Evolutionary conservation across 257 asterid species (phyloP).

Genomic region (Sherardia arvensis): DNA sequence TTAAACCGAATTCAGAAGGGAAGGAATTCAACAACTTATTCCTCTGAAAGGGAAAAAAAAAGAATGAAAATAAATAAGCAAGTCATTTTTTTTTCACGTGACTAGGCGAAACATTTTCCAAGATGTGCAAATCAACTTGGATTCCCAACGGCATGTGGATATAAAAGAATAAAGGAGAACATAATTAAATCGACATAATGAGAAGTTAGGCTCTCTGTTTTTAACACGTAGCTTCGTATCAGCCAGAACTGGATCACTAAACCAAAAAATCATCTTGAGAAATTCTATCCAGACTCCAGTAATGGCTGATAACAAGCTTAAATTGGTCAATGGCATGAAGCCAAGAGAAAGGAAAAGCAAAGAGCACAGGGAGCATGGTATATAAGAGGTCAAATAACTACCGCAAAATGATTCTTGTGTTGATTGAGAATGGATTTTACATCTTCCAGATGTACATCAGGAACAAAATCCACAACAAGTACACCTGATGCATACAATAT

Average conservation of each 20-base stretch:
- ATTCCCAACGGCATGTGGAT: background rate
- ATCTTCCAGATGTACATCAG: constrained; percentile 55
- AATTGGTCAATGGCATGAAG: background rate
- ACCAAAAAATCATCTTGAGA: background rate
- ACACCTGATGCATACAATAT: constrained; percentile 41
- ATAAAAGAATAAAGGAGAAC: background rate
- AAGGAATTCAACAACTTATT: constrained; percentile 65
- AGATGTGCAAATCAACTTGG: background rate
- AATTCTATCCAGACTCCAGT: background rate
- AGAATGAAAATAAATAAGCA: constrained; percentile 1
- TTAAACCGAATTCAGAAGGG: constrained; percentile 64
- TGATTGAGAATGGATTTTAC: constrained; percentile 51
- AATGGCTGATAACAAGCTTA: background rate
- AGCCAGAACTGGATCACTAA: background rate
- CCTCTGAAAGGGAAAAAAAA: constrained; percentile 40
- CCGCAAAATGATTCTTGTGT: constrained; percentile 64
- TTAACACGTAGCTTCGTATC: background rate
- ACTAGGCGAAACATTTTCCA: background rate
- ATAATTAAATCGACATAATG: background rate
- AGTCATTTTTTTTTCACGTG: background rate
- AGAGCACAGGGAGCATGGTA: background rate
- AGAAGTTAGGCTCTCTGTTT: background rate
- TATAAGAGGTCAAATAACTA: constrained; percentile 23
- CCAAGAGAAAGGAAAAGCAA: background rate
- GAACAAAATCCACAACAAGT: constrained; percentile 77